phyloP scores from a whole-genome alignment of 2,329 filamentous ascomycete genomes.

The Claviceps cyperi region DNA sequence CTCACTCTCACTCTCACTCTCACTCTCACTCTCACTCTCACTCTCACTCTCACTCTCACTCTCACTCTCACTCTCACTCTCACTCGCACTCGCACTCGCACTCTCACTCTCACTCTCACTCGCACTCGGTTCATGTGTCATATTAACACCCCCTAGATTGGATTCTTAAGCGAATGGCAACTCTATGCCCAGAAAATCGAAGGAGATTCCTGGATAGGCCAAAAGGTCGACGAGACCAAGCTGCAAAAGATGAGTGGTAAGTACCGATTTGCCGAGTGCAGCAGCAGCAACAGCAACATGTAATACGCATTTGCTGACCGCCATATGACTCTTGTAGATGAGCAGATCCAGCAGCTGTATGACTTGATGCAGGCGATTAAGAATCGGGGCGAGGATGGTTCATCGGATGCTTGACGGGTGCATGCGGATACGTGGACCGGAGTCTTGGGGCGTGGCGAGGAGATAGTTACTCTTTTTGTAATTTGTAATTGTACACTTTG shows the following conservation, averaged over 20 bases:
- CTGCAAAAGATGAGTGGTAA: constrained; percentile 88
- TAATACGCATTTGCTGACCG: neutral
- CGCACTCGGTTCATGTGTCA: neutral
- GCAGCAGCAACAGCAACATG: no score
- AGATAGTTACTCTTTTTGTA: neutral
- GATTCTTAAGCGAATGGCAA: constrained; percentile 95
- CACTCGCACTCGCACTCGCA: neutral
- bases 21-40: no score
- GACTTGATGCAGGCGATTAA: constrained; percentile 79
- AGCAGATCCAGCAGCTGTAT: constrained; percentile 86
- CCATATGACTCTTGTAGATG: constrained; percentile 39
- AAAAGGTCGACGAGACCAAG: constrained; percentile 70
- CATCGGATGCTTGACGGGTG: constrained; percentile 12
- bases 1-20: no score
- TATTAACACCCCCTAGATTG: constrained; percentile 45
- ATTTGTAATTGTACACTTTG: no score
- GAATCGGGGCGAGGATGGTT: constrained; percentile 18
- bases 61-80: no score
- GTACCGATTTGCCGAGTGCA: constrained; percentile 15
- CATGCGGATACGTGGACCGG: neutral
- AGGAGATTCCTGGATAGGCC: constrained; percentile 70
- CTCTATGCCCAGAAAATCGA: constrained; percentile 86
- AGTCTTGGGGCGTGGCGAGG: neutral
- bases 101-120: neutral
- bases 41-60: no score